These are phyloP conservation scores for Nannochloropsis oceanica DNA, from an alignment of 108 stramenopile species.

Conservation along the genomic window DNA sequence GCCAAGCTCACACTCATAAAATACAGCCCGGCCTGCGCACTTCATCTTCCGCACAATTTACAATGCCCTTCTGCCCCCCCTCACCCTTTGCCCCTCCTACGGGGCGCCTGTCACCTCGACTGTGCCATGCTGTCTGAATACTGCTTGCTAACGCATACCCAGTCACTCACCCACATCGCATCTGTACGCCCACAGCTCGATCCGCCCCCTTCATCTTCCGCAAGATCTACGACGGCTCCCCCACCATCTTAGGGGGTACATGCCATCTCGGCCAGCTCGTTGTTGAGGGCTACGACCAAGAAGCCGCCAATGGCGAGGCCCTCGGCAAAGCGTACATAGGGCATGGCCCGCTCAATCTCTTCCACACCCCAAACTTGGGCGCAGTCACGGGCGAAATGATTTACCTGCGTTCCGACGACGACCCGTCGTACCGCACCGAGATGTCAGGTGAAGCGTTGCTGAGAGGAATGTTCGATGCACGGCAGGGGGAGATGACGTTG, in stretches of 20 bases:
- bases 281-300: conserved; percentile 29
- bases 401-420: conserved; percentile 38
- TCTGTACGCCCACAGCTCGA: background rate
- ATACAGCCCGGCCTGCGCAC: background rate
- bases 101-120: conserved; percentile 30
- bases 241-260: conserved; percentile 24
- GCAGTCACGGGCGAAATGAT: conserved; percentile 11
- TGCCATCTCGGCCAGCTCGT: conserved; percentile 34
- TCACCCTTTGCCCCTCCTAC: too few relatives aligned
- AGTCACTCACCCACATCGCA: background rate
- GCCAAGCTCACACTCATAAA: too few relatives aligned
- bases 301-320: conserved; percentile 17
- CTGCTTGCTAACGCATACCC: background rate
- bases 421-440: conserved; percentile 17
- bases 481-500: background rate
- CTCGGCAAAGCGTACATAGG: conserved; percentile 30
- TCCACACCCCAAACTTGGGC: conserved; percentile 1
- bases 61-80: conserved; percentile 32
- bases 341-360: background rate
- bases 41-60: conserved; percentile 28
- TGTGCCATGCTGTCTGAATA: conserved; percentile 1
- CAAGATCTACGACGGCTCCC: conserved; percentile 34
- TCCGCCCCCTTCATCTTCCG: conserved; percentile 18
- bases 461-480: conserved; percentile 23
- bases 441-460: conserved; percentile 34